Evolutionary conservation across 2,329 filamentous ascomycete genomes (phyloP), one percentile per base, ranked within the genome.

Genomic region (Alternaria brassicae): DNA sequence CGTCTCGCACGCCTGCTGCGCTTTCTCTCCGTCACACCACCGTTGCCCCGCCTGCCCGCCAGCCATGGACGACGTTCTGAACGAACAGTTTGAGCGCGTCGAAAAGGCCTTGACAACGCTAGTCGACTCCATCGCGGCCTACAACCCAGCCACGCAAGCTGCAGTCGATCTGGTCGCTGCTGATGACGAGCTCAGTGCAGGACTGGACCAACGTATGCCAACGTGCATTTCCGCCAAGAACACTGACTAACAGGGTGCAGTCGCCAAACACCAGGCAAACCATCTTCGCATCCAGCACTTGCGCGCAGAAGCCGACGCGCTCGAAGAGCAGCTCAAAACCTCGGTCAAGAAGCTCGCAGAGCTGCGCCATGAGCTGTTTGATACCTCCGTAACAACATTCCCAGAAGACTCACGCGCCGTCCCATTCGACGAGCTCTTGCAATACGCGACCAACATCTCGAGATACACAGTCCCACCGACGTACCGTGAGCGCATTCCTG

Each of bases 91-190:
- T 61, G 74, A 80, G 65, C 78, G 81, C 60, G 72, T 84, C 41
- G 81, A 84, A 57, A 73, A 75, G 52, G 80, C 80, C 5, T 81
- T 96, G 19, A 84, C 85, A 12, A 87, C 82, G 27, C 82, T 96
- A 32, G 89, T 93, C 67, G 90, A 93, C 74, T 93, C 91, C 0
- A 90, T 96, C 62, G 85, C 91, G 6, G 91, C 92, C 65, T 94
- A 93, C 79, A 92, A 93, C 70, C 91, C 92, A 0, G 91, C 89
- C 6, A 81, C 86, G 4, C 78, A 83, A 34, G 86, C 89, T 25
- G 90, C 89, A 6, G 81, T 86, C 56, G 89, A 93, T 63, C 86
- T 96, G 9, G 81, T 90, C 17, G 81, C 83, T 7, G 91, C 91
- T 23, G 91, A 96, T 72, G 81, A 84, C 40, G 86, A 89, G 60